Evolutionary conservation across 192 early-diverging fungal genomes (phyloP), one percentile per base, ranked within the genome.

Genomic region (Podila epicladia): DNA sequence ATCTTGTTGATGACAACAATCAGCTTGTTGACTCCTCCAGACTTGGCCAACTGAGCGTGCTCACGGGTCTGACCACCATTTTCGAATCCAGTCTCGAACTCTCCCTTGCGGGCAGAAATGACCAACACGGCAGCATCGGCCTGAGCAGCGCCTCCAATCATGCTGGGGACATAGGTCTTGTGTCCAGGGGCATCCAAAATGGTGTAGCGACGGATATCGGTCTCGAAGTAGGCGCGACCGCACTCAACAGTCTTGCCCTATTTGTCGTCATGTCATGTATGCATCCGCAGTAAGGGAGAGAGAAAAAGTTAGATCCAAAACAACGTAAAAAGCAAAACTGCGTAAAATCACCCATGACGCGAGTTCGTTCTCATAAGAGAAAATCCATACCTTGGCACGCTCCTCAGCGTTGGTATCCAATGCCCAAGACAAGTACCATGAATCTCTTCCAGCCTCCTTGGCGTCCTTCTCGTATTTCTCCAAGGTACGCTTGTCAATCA

Each of bases 11-110:
- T 91, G 38, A 93, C 98, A 63, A 98, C 88, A 62, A 99, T 88
- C 64, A 99, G 75, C 55, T 93, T 91, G 86, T 95, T 96, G 69
- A 99, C 94, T 60, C 98, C 97, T n/a, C 93, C 91, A 24, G 96
- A 98, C 90, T 98, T 99, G 67, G 94, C 97, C 80, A 99, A 82
- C 85, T 97, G 87, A 28, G 97, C 96, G 83, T 99, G 98, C 87
- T 99, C 98, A 74, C 96, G 94, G 7, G 97, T 99, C 86, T 99
- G 98, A 41, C 98, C 98, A 62, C 96, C 98, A 73, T 94, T 92
- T 74, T 99, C 98, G 71, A 99, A 99, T n/a, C 98, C 98, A 70
- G 98, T 98, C 89, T 99, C 98, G 71, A 99, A 99, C 86, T 99
- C 98, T 75, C 98, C 98, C 88, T 93, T 95, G 64, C 98, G 94